These are phyloP conservation scores for Reticulascus tulasneorum DNA, from an alignment of 2,329 filamentous ascomycete species.

Conservation along the genomic window DNA sequence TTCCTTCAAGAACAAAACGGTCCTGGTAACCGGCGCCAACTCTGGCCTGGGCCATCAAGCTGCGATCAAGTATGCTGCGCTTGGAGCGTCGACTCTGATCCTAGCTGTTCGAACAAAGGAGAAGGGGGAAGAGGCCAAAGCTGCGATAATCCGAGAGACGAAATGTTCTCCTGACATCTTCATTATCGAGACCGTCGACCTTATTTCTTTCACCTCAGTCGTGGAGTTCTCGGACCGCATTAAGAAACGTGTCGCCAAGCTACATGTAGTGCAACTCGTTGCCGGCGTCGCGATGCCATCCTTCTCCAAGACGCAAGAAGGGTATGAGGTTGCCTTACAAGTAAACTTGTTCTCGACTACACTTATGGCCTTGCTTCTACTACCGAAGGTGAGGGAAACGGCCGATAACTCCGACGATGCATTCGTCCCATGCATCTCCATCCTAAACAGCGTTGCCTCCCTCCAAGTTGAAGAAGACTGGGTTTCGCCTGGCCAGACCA, in stretches of 20 bases:
- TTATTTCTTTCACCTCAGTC: conserved; percentile 40
- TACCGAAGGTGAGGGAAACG: conserved; percentile 38
- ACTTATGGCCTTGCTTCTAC: conserved; percentile 47
- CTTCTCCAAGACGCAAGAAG: conserved; percentile 31
- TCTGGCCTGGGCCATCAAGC: conserved; percentile 47
- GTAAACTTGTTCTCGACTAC: conserved; percentile 55
- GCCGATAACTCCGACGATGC: conserved; percentile 19
- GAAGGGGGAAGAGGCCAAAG: conserved; percentile 37
- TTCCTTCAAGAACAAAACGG: conserved; percentile 23
- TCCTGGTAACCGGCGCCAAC: conserved; percentile 47
- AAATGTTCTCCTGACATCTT: conserved; percentile 28
- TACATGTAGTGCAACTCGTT: conserved; percentile 43
- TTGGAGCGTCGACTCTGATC: conserved; percentile 37
- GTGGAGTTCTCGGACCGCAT: conserved; percentile 34
- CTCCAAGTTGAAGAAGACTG: conserved; percentile 14
- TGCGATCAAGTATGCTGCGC: conserved; percentile 39
- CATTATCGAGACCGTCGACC: conserved; percentile 40
- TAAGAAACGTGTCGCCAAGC: conserved; percentile 26
- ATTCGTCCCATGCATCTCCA: conserved; percentile 33
- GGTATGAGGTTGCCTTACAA: conserved; percentile 49
- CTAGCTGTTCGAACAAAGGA: conserved; percentile 38
- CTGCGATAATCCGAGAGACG: conserved; percentile 26
- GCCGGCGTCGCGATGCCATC: conserved; percentile 36
- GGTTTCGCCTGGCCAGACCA: conserved; percentile 15
- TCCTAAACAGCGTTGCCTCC: conserved; percentile 26